These are phyloP conservation scores for Paecilomyces niveus DNA, from an alignment of 2,329 filamentous ascomycete genomes.

Conservation along the genomic window DNA sequence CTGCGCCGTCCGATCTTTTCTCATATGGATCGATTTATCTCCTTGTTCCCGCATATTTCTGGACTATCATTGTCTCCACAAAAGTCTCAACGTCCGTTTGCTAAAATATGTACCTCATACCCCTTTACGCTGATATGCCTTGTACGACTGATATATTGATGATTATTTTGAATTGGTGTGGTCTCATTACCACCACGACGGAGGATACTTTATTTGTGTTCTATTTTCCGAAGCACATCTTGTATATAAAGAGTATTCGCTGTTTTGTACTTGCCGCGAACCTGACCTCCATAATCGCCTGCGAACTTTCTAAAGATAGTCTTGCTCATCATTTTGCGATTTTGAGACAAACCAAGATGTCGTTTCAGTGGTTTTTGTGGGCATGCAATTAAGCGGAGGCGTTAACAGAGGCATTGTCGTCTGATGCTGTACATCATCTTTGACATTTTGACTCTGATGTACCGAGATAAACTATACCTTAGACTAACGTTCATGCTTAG, in stretches of 20 bases:
- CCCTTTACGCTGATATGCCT: constrained; percentile 18
- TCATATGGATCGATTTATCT: background rate
- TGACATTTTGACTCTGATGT: background rate
- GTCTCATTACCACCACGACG: background rate
- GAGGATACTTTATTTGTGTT: constrained; percentile 4
- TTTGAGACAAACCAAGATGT: background rate
- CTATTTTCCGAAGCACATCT: background rate
- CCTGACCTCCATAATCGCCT: background rate
- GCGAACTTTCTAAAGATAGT: background rate
- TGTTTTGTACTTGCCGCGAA: background rate
- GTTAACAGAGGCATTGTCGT: background rate
- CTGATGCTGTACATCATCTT: background rate
- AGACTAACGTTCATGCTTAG: background rate
- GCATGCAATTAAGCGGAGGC: background rate
- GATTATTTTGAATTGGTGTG: background rate
- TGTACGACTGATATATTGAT: constrained; percentile 19
- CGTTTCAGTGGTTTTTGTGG: background rate
- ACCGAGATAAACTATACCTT: background rate
- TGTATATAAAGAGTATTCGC: background rate
- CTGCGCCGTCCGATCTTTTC: background rate
- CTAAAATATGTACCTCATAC: background rate
- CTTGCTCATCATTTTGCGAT: background rate
- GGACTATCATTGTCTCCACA: background rate
- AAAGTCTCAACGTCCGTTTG: background rate
- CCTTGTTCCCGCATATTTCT: background rate